Base-by-base conservation (phyloP, 768 basidiomycete species). In the Cystobasidium onofrii region DNA sequence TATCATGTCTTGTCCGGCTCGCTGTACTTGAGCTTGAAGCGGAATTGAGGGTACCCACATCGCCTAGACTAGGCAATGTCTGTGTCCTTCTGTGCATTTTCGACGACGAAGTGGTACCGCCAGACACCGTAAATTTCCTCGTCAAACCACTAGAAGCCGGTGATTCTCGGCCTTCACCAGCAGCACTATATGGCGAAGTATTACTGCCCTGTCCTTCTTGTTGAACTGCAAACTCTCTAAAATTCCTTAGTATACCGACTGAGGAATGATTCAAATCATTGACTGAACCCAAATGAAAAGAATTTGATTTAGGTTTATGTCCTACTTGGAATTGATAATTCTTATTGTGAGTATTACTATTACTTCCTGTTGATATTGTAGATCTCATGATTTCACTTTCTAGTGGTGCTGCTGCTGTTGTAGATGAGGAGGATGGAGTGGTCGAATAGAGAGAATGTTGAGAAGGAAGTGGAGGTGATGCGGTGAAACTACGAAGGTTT, bases 371-470 rank as follows among this genome's bases (percentile, higher is more conserved):
- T 20, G 69, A 55, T 46, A 71, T 54, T 23, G 52, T 33, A 23
- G 29, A 44, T n/a, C 69, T 46, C 69, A 71, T 71, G 25, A 71
- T 71, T 34, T 71, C 69, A 9, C 46, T 54, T 44, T 71, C 69
- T 23, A 60, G 10, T 3, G 52, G 69, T 18, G 69, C 52, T 23
- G 52, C 10, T 12, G 55, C 36, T 10, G 2, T 66, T 66, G 43
- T 23, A 27, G 41, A 46, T 3, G 63, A 4, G 9, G 20, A 31
- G 23, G 34, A 12, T 27, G 31, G 20, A 27, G 63, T 17, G 33
- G 3, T 18, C 34, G 33, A n/a, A 64, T 29, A n/a, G n/a, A n/a
- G n/a, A n/a, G n/a, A n/a, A n/a, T n/a, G n/a, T n/a, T n/a, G 63
- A n/a, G 20, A 34, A 41, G 27, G 7, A 7, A 41, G 17, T 9